Evolutionary conservation across 2,329 filamentous ascomycete genomes (phyloP).

Genomic region (Drechslera avenae): DNA sequence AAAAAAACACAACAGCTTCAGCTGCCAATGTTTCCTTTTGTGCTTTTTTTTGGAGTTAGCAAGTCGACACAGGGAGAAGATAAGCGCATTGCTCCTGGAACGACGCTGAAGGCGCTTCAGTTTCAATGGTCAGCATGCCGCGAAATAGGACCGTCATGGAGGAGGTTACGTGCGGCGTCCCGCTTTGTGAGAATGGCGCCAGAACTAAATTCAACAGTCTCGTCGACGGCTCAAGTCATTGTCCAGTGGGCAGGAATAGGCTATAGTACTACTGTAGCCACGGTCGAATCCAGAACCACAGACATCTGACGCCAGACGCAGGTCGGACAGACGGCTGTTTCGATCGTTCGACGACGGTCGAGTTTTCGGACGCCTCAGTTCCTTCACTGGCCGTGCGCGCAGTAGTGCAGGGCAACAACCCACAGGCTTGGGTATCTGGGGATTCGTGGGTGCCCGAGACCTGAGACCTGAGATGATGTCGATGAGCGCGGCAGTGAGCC

Average conservation of each 20-base stretch:
- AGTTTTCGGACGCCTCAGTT: constrained; percentile 9
- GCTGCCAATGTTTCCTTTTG: constrained; percentile 12
- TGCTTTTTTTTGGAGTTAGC: constrained; percentile 17
- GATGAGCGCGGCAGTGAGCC: background rate
- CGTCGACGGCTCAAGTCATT: background rate
- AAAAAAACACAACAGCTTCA: constrained; percentile 16
- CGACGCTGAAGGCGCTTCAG: background rate
- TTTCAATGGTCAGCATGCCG: too few relatives aligned
- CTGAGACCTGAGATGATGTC: background rate
- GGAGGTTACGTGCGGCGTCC: too few relatives aligned
- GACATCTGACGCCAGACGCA: background rate
- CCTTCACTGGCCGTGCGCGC: constrained; percentile 3
- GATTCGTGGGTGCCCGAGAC: constrained; percentile 6
- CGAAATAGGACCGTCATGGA: too few relatives aligned
- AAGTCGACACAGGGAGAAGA: background rate
- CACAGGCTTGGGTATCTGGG: constrained; percentile 2
- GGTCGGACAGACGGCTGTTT: constrained; percentile 10
- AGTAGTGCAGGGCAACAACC: constrained; percentile 9
- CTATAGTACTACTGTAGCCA: constrained; percentile 7
- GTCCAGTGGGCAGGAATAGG: background rate
- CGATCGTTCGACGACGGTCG: constrained; percentile 7
- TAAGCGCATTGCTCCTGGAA: constrained; percentile 16
- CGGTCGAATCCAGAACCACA: constrained; percentile 5
- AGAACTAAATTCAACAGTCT: too few relatives aligned
- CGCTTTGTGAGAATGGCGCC: too few relatives aligned